Evolutionary conservation across 306 rosid species (phyloP), one percentile per base, ranked within the genome.

Genomic region (Quercus gilva): DNA sequence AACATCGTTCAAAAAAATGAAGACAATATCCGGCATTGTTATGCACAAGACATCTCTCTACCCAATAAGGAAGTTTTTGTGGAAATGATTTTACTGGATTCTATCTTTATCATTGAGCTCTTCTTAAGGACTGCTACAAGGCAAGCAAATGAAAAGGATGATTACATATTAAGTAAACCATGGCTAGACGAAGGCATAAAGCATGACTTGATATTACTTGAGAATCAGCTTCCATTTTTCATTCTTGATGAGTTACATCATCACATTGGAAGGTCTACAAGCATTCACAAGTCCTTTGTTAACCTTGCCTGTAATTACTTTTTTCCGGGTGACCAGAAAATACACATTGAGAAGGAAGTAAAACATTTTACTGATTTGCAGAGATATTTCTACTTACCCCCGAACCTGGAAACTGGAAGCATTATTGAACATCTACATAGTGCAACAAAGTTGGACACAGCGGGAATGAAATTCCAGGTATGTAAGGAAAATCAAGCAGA

Each of bases 61-160:
- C 59, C 19, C 23, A 1, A 2, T 6, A 21, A 14, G 17, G 8
- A 23, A 5, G 20, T 37, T 4, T 73, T 73, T 2, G 18, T 19
- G 11, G 41, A 73, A 18, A 53, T 73, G 76, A 26, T 51, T 73
- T 15, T 75, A 13, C 9, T 23, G 6, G 86, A 83, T 53, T 79
- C 76, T 12, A 55, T 67, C 76, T 83, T 83, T 73, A 69, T 83
- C 51, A 19, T 78, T 55, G 80, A 74, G 71, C 83, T 83, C 23
- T 41, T 83, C 15, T 17, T 74, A 61, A n/a, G 41, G 33, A 69
- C 15, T 49, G 53, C 15, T 49, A 13, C 53, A 3, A 49, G 53
- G 53, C 53, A 64, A 20, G 6, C 0, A 0, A 21, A 55, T 57
- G 63, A 20, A 6, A 20, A 14, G 20, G 63, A 55, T 41, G 45